Evolutionary conservation across 257 asterid genomes (phyloP), one percentile per base, ranked within the genome.

Genomic region (Galeopsis tetrahit): DNA sequence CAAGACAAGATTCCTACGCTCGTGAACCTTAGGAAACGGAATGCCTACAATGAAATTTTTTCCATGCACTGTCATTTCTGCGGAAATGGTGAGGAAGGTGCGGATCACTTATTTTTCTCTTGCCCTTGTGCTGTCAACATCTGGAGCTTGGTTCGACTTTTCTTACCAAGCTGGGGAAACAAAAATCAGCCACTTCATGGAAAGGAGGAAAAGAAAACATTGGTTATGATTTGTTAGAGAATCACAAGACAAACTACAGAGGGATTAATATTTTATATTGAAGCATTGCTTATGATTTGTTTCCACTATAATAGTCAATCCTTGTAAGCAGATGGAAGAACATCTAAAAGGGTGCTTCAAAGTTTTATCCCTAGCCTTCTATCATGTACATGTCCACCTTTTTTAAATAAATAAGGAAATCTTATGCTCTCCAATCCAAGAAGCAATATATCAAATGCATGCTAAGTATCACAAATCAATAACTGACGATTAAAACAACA

Each of bases 261-360:
- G 1, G 64, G 61, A 68, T 21, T 28, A 71, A 7, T 32, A 46
- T 35, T 32, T 7, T 60, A 31, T 11, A 35, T 46, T 46, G 61
- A 40, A 52, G 13, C 59, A 63, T 40, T n/a, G 58, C 46, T 52
- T 13, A 6, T 49, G 11, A 49, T 49, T 49, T 10, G 17, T 66
- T 65, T 28, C 13, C 58, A 67, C 46, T 7, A 3, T 33, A 49
- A 8, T 67, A 67, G 10, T 14, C 15, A 39, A 43, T 48, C 15
- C 8, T 48, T 9, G 31, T n/a, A 31, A n/a, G 69, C 43, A 62
- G 33, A 38, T 35, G 28, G 70, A 61, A 13, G 55, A 62, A 62
- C 32, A 72, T 17, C 14, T 53, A 62, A 21, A 62, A 72, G 31
- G 67, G 46, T 42, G 67, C n/a, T 42, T 61, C 70, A 36, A n/a